Percentiles rank a stretch among this genome's conserved stretches.
Conservation (phyloP, 192 early-diverging fungal species). For the Coemansia sp. region DNA sequence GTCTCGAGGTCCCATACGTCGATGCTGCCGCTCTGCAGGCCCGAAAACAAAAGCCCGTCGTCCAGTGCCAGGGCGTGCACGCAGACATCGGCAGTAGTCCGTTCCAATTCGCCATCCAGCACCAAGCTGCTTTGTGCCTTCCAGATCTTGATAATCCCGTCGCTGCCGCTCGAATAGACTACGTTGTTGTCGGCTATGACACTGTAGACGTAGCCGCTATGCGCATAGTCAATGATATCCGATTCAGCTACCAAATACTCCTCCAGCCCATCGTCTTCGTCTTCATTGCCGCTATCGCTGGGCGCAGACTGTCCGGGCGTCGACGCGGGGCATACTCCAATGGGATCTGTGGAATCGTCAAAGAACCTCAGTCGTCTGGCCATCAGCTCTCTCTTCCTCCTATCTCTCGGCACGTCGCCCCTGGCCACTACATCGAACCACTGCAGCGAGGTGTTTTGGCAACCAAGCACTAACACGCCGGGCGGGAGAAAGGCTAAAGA, state of each 20-base stretch:
- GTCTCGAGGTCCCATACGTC: constrained; percentile 82
- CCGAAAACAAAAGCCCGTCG: constrained; percentile 73
- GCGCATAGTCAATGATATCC: constrained; percentile 64
- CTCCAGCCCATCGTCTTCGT: constrained; percentile 17
- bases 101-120: constrained; percentile 24
- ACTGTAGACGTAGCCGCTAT: constrained; percentile 77
- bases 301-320: neutral
- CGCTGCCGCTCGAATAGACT: constrained; percentile 65
- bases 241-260: constrained; percentile 64
- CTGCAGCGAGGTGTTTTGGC: constrained; percentile 81
- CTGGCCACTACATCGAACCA: constrained; percentile 44
- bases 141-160: constrained; percentile 67
- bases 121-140: no score
- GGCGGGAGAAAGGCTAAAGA: constrained; percentile 63
- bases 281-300: constrained; percentile 14
- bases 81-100: constrained; percentile 50
- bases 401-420: constrained; percentile 11
- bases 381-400: constrained; percentile 17
- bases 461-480: constrained; percentile 69
- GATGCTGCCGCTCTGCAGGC: constrained; percentile 74
- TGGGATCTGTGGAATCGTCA: constrained; percentile 18
- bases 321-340: constrained; percentile 28
- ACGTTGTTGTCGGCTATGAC: constrained; percentile 27
- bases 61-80: constrained; percentile 68
- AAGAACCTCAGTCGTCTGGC: constrained; percentile 46